Evolutionary conservation across 768 basidiomycete species (phyloP).

Genomic region (Postia placenta): DNA sequence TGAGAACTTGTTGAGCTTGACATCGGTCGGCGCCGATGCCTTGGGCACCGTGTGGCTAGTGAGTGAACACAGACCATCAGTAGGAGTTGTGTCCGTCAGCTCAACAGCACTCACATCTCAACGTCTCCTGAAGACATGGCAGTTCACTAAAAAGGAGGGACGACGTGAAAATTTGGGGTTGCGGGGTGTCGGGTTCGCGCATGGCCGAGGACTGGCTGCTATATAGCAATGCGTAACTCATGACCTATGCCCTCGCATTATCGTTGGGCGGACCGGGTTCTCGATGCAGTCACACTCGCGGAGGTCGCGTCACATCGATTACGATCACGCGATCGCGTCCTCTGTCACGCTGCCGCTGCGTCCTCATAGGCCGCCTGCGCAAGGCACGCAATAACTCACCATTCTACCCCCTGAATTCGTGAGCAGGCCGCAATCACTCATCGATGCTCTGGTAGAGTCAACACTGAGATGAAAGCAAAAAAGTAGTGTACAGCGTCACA

Average conservation of each 20-base stretch:
- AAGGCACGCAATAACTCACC: not conserved
- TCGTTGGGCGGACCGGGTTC: slow-evolving; percentile 1
- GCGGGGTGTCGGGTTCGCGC: not conserved
- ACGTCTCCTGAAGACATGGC: slow-evolving; percentile 48
- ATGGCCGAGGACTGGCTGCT: not conserved
- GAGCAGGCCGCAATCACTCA: slow-evolving; percentile 4
- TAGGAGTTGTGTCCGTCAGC: too few species aligned
- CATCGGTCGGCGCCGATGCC: slow-evolving; percentile 27
- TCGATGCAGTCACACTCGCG: not conserved
- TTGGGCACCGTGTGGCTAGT: slow-evolving; percentile 38
- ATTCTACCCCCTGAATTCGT: not conserved
- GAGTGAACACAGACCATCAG: slow-evolving; percentile 11
- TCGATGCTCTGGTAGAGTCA: slow-evolving; percentile 6
- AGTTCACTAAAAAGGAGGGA: slow-evolving; percentile 3
- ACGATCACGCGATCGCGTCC: slow-evolving; percentile 14
- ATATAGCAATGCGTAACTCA: not conserved
- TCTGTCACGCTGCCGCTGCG: not conserved
- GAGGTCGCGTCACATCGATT: slow-evolving; percentile 19
- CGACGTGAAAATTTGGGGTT: not conserved
- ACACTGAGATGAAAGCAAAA: slow-evolving; percentile 5
- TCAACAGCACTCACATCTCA: slow-evolving; percentile 46
- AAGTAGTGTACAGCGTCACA: not conserved
- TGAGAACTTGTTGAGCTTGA: slow-evolving; percentile 69
- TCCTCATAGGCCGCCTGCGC: not conserved
- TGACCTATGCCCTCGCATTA: slow-evolving; percentile 2